phyloP scores from a whole-genome alignment of 78 protist genomes.

The Polysphondylium violaceum region DNA sequence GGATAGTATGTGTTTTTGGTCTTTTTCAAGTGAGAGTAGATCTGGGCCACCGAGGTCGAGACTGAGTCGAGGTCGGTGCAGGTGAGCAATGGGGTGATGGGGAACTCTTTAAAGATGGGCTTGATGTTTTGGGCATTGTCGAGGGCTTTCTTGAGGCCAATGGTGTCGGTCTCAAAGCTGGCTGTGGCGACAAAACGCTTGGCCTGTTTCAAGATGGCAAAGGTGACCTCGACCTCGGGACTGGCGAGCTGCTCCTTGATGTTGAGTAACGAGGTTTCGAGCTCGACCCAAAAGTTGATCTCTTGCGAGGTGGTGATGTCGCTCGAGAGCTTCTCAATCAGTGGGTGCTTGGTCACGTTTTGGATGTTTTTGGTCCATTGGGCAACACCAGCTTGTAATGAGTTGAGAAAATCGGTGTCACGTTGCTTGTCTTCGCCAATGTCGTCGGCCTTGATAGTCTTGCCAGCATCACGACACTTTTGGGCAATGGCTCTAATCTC shows the following conservation, averaged over 20 bases:
- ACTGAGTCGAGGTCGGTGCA: slow-evolving; percentile 77
- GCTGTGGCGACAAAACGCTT: slow-evolving; percentile 81
- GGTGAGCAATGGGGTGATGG: slow-evolving; percentile 79
- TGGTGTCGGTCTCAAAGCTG: slow-evolving; percentile 83
- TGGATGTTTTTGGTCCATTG: slow-evolving; percentile 87
- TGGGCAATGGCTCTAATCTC: slow-evolving; percentile 26
- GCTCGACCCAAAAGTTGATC: slow-evolving; percentile 87
- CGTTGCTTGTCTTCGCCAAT: slow-evolving; percentile 43
- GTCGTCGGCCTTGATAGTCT: slow-evolving; percentile 57
- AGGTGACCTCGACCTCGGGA: slow-evolving; percentile 68
- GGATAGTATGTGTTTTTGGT: slow-evolving; percentile 57
- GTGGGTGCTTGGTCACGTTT: slow-evolving; percentile 82
- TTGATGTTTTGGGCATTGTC: slow-evolving; percentile 72
- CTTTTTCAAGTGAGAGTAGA: slow-evolving; percentile 81
- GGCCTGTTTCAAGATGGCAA: slow-evolving; percentile 67
- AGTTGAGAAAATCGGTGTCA: slow-evolving; percentile 57
- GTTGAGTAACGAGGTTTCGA: slow-evolving; percentile 71
- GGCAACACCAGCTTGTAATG: slow-evolving; percentile 70
- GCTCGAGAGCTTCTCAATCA: slow-evolving; percentile 51
- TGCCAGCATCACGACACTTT: slow-evolving; percentile 12
- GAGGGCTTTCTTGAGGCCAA: slow-evolving; percentile 63
- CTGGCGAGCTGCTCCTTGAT: slow-evolving; percentile 49
- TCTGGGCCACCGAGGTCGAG: slow-evolving; percentile 11
- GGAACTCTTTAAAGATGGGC: slow-evolving; percentile 81
- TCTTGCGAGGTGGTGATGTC: slow-evolving; percentile 77